phyloP scores from a whole-genome alignment of 2,329 filamentous ascomycete genomes.

The Penicillium sp. region DNA sequence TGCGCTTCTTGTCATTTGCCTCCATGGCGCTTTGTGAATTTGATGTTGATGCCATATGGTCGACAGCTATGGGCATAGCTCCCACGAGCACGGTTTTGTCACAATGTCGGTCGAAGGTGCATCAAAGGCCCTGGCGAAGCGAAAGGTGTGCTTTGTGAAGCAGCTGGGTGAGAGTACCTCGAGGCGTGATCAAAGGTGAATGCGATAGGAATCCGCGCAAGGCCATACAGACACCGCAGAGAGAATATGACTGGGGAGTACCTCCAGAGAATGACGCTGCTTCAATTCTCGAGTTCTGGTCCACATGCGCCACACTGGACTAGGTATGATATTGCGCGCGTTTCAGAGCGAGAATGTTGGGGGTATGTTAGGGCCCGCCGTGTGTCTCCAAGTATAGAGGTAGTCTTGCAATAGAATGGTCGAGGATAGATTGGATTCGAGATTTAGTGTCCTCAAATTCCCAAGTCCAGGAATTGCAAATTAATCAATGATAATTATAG shows the following conservation, averaged over 20 bases:
- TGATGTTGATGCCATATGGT: constrained; percentile 34
- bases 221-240: constrained; percentile 20
- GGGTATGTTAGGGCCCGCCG: constrained; percentile 2
- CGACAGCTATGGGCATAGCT: constrained; percentile 42
- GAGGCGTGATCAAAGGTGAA: constrained; percentile 4
- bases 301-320: constrained; percentile 18
- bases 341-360: constrained; percentile 16
- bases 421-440: constrained; percentile 21
- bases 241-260: constrained; percentile 7
- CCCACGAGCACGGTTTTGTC: constrained; percentile 23
- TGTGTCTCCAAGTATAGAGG: constrained; percentile 3
- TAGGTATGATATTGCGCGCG: constrained; percentile 18
- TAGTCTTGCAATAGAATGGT: constrained; percentile 9
- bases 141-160: background rate
- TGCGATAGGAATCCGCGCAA: constrained; percentile 8
- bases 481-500: constrained; percentile 27
- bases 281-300: constrained; percentile 13
- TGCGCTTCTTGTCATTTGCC: constrained; percentile 65
- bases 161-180: background rate
- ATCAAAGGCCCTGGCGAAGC: constrained; percentile 23
- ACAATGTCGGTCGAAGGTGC: constrained; percentile 21
- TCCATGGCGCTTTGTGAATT: constrained; percentile 39
- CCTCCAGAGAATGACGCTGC: constrained; percentile 14
- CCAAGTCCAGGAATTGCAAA: constrained; percentile 11
- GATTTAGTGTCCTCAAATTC: constrained; percentile 1